Base-by-base conservation (phyloP, 257 asterid genomes). In the Solanum gandarillasii region DNA sequence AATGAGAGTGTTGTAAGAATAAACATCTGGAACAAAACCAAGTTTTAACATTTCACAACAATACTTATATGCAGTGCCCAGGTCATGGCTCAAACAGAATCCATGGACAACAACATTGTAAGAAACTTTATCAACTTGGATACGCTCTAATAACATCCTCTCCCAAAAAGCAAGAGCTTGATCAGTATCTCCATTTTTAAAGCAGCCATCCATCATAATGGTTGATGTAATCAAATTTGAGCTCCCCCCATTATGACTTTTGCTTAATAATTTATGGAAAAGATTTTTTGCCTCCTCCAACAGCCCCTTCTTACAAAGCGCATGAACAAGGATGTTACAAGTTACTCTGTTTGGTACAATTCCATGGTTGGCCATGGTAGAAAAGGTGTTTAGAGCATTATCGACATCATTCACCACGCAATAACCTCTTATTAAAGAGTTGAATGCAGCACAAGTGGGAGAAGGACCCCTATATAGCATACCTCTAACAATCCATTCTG, bases 401-500 rank as follows among this genome's bases (percentile, higher is more conserved):
- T 93, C 98, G 71, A 94, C 87, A 70, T 90, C 79, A 92, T 92
- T 86, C 86, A 68, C 90, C 85, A 75, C 86, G 90, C 98, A 95
- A 94, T 92, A 95, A 83, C 98, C 98, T 52, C 90, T 93, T 90
- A 95, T 90, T 89, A 97, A 90, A 48, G 95, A 93, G 94, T 97
- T 97, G 93, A 92, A 97, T 55, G 98, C 96, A 39, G 94, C 93
- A 93, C 98, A 93, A 79, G 90, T 93, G 78, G 98, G 98, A 86
- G 89, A 78, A 88, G 96, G 96, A 70, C 98, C 99, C 55, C 90
- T 89, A 41, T n/a, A 9, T 67, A 90, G 79, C 98, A 97, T 97
- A 92, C 94, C 91, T 34, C 74, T 48, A 36, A 97, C 90, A 90
- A 95, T 88, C 94, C 91, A 91, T 89, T 93, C 96, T 4, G 99